Evolutionary conservation across 2,329 filamentous ascomycete genomes (phyloP), one percentile per base, ranked within the genome.

Genomic region (Malbranchea zuffiana): DNA sequence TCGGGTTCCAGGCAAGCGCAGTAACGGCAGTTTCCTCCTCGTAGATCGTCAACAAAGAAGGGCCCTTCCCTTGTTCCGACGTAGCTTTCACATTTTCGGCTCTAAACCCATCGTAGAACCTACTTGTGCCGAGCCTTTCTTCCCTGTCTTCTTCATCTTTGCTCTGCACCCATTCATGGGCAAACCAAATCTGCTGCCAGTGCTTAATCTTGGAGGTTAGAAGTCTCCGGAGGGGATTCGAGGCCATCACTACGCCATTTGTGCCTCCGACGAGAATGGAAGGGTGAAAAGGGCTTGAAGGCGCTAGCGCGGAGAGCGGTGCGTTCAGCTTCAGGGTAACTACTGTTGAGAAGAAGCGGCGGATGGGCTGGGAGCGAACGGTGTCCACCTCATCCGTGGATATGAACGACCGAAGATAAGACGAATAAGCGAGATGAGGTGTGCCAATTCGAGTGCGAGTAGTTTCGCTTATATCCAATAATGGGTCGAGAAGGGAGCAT

Each of bases 1-100:
- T 82, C 1, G 78, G 75, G 50, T 82, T 82, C 79, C 79, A 83
- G 26, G 69, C 68, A 16, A 80, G 60, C 1, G 68, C 63, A 4
- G 75, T 75, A 44, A 82, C 62, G 31, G 77, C 69, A 6, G 74
- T 78, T 44, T 69, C 61, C 32, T 78, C 71, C 39, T 82, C 78
- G 47, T 77, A 71, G 7, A 80, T 64, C 3, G 61, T 60, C 17
- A 62, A 56, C 28, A 57, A 49, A n/a, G 48, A 44, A 24, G 49
- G 39, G 44, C 54, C 40, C 5, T 34, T 34, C 13, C 36, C 36
- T 17, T 23, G 17, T n/a, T n/a, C n/a, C n/a, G n/a, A n/a, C 3
- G 23, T 7, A 10, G 24, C 23, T 34, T 44, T 60, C 31, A 53
- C 50, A 32, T 41, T 55, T 41, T 64, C 60, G 5, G 61, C 62